These are phyloP conservation scores for Anthoceros angustus DNA, from an alignment of 225 moss, liverwort and hornwort species.

Conservation along the genomic window DNA sequence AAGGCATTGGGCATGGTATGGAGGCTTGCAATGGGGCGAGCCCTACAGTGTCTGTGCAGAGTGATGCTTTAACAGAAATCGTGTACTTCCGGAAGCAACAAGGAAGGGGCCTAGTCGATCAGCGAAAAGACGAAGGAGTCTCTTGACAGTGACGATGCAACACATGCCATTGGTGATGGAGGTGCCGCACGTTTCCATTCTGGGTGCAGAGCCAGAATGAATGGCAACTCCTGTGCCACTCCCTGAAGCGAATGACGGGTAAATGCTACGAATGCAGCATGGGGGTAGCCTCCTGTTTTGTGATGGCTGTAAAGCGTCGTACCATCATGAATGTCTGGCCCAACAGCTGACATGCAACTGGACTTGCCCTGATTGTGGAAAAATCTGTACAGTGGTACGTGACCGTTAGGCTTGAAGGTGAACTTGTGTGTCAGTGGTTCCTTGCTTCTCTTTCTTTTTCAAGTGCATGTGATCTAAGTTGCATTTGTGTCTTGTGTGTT, in stretches of 20 bases:
- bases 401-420: background rate
- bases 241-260: background rate
- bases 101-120: background rate
- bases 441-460: background rate
- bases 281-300: slow-evolving; percentile 2
- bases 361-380: background rate
- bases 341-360: background rate
- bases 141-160: background rate
- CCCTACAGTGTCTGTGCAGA: background rate
- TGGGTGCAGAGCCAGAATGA: background rate
- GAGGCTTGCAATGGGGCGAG: background rate
- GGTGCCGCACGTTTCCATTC: background rate
- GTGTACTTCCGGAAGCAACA: too few species aligned
- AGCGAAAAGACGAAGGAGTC: background rate
- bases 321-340: slow-evolving; percentile 1
- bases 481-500: background rate
- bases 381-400: background rate
- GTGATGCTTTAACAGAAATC: background rate
- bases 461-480: too few species aligned
- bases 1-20: background rate
- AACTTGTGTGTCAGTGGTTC: too few species aligned
- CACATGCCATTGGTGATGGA: background rate
- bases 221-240: background rate
- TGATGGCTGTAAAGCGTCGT: background rate
- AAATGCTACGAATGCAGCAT: background rate